phyloP scores from a whole-genome alignment of 129 eudicot genomes.

The Silybum marianum region DNA sequence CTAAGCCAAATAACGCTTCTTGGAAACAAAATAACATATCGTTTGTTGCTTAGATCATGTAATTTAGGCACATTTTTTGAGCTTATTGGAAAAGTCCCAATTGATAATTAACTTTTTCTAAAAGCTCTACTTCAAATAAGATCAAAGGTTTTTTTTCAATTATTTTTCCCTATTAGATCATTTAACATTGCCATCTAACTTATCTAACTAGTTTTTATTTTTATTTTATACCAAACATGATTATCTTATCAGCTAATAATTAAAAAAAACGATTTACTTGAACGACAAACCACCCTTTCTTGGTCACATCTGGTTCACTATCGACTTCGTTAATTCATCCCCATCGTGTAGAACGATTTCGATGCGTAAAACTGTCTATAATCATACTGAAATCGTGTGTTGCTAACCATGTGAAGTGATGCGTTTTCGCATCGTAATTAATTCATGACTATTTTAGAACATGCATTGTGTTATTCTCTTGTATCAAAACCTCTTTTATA shows the following conservation, averaged over 20 bases:
- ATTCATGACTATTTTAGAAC: constrained; percentile 47
- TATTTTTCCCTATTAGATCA: too few species aligned
- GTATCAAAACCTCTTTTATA: constrained; percentile 45
- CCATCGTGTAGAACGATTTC: constrained; percentile 64
- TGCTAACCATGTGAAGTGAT: constrained; percentile 34
- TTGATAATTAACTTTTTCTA: too few species aligned
- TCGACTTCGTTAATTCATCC: constrained; percentile 64
- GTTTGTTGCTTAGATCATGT: background rate
- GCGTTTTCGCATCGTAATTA: constrained; percentile 39
- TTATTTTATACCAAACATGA: too few species aligned
- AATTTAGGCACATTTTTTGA: background rate
- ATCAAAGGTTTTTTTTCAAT: too few species aligned
- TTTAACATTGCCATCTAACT: background rate
- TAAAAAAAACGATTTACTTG: constrained; percentile 43
- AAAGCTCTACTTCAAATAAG: background rate
- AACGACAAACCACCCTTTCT: constrained; percentile 63
- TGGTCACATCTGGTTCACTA: constrained; percentile 3
- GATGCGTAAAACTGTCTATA: constrained; percentile 78
- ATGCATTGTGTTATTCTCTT: constrained; percentile 41
- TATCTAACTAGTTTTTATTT: background rate
- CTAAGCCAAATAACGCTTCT: constrained; percentile 52
- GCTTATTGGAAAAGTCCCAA: background rate
- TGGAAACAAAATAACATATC: constrained; percentile 43
- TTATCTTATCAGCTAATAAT: too few species aligned
- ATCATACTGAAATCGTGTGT: constrained; percentile 44